Conservation (phyloP, 352 stramenopile species). For the Pythium scleroteichum region DNA sequence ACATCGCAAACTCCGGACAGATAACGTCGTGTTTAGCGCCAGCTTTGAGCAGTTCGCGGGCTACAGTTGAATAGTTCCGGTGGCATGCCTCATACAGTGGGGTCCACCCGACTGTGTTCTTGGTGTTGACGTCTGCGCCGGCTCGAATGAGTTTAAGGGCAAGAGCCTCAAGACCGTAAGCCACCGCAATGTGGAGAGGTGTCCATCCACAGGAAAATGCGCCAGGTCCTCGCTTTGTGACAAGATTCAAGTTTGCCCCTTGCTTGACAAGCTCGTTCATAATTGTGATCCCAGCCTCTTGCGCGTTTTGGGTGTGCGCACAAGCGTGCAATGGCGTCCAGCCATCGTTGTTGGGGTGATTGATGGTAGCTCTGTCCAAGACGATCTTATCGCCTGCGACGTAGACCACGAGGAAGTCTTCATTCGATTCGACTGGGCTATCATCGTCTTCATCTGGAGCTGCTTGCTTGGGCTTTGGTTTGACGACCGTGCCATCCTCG, state of each 20-base stretch:
- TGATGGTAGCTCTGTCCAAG: constrained; percentile 62
- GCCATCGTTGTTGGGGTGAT: constrained; percentile 74
- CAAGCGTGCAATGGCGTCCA: constrained; percentile 78
- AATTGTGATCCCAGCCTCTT: constrained; percentile 74
- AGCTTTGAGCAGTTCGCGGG: constrained; percentile 62
- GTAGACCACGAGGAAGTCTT: constrained; percentile 63
- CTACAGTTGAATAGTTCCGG: constrained; percentile 62
- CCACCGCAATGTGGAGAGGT: constrained; percentile 73
- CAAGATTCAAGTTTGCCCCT: constrained; percentile 59
- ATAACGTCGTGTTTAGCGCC: constrained; percentile 63
- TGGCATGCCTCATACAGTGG: constrained; percentile 79
- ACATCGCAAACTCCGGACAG: constrained; percentile 80
- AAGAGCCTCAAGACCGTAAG: constrained; percentile 72
- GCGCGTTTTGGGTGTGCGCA: constrained; percentile 70
- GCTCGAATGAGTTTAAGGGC: constrained; percentile 77
- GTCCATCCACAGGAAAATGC: constrained; percentile 82
- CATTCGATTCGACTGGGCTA: constrained; percentile 37
- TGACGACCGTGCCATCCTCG: constrained; percentile 15
- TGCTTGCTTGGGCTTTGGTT: constrained; percentile 12
- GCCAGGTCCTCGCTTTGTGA: constrained; percentile 67
- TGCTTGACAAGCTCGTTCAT: constrained; percentile 61
- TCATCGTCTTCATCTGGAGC: constrained; percentile 20
- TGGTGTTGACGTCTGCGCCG: constrained; percentile 62
- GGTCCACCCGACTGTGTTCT: constrained; percentile 74
- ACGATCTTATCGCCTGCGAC: constrained; percentile 73